Conservation (phyloP, 2,329 filamentous ascomycete species). For the Arthroderma sp. region DNA sequence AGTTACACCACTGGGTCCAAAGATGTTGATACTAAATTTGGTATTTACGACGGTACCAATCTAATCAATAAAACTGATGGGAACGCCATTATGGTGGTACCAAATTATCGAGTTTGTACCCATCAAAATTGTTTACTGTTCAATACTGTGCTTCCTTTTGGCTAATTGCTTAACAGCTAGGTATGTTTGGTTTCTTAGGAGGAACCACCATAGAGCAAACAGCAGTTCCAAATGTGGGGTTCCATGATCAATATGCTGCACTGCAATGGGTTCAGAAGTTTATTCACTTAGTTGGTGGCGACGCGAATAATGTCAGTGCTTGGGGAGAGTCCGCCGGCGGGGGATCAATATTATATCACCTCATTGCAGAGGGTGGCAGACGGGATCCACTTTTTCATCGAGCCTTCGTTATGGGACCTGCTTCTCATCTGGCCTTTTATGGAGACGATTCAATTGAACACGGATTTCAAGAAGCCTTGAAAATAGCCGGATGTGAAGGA, state of each 20-base stretch:
- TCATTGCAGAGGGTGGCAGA: slow-evolving; percentile 33
- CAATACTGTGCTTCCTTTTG: too few relatives aligned
- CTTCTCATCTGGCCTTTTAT: slow-evolving; percentile 14
- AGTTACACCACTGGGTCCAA: not conserved
- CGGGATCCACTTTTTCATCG: slow-evolving; percentile 32
- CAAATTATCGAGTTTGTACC: not conserved
- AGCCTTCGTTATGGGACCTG: slow-evolving; percentile 23
- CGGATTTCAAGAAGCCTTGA: not conserved
- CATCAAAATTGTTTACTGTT: too few relatives aligned
- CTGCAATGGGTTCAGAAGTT: slow-evolving; percentile 40
- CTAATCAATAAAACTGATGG: not conserved
- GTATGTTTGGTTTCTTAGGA: slow-evolving; percentile 12
- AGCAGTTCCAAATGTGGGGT: not conserved
- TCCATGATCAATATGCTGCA: slow-evolving; percentile 27
- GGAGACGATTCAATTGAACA: slow-evolving; percentile 8
- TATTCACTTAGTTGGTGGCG: slow-evolving; percentile 36
- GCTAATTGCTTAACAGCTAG: slow-evolving; percentile 32
- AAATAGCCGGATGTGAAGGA: not conserved
- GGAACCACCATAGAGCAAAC: slow-evolving; percentile 1
- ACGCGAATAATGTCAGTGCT: slow-evolving; percentile 33
- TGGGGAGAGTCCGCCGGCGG: slow-evolving; percentile 42
- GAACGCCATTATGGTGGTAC: not conserved
- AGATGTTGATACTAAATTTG: not conserved
- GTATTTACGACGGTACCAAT: slow-evolving; percentile 1
- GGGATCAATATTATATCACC: slow-evolving; percentile 38